Conservation (phyloP, 2,329 filamentous ascomycete genomes). For the Fusarium setosum region DNA sequence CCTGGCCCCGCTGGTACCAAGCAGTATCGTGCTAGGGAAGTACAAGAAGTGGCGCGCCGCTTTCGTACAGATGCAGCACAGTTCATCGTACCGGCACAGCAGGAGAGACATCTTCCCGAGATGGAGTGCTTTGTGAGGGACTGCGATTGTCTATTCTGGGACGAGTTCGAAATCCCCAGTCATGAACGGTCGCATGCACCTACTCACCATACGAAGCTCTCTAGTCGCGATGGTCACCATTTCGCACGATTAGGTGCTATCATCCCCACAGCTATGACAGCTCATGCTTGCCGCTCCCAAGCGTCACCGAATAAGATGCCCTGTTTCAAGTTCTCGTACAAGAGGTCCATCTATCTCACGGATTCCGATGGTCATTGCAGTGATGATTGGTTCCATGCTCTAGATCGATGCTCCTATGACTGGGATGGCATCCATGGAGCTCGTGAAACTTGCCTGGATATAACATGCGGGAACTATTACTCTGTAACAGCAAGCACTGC, state of each 20-base stretch:
- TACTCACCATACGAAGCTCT: not conserved
- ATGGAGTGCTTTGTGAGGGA: not conserved
- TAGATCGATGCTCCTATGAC: not conserved
- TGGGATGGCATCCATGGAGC: not conserved
- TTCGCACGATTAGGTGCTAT: not conserved
- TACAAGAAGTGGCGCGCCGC: not conserved
- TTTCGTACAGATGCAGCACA: not conserved
- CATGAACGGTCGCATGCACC: no score
- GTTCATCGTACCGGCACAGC: not conserved
- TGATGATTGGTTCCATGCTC: not conserved
- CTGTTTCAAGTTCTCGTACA: not conserved
- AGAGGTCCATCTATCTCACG: not conserved
- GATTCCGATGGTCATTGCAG: not conserved
- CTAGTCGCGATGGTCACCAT: not conserved
- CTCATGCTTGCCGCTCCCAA: not conserved
- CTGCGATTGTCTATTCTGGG: not conserved
- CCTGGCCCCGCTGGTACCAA: not conserved
- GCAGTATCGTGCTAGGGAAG: not conserved
- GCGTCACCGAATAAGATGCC: not conserved
- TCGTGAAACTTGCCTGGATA: not conserved
- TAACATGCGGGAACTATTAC: not conserved
- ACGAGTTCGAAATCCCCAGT: not conserved
- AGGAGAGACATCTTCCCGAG: not conserved
- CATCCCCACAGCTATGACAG: not conserved
- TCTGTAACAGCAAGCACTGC: not conserved